A percentile compares a stretch with the other conserved stretches of the same genome.
Conservation (phyloP, 139 green algal genomes). For the Haematococcus sp. region DNA sequence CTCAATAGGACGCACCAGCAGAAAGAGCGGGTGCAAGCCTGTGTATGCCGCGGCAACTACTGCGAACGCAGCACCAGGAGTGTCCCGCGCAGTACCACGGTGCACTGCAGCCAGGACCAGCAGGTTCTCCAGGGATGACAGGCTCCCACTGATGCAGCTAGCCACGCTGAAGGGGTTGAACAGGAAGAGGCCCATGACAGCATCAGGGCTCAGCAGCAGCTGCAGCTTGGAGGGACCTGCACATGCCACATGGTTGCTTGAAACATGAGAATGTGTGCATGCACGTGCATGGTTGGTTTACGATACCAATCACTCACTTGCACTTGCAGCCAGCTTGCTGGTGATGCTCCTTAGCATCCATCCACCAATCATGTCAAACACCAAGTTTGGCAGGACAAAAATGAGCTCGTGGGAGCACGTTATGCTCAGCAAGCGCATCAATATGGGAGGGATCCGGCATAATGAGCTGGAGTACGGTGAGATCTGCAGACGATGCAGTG, state of each 20-base stretch:
- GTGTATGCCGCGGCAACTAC: slow-evolving; percentile 38
- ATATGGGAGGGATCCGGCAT: slow-evolving; percentile 39
- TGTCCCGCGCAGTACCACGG: background rate
- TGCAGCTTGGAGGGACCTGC: background rate
- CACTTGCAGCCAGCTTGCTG: background rate
- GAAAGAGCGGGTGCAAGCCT: slow-evolving; percentile 36
- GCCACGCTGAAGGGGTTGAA: slow-evolving; percentile 49
- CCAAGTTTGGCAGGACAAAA: slow-evolving; percentile 40
- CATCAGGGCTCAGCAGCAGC: background rate
- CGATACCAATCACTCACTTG: no score
- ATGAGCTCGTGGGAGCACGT: slow-evolving; percentile 9
- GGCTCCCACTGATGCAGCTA: slow-evolving; percentile 30
- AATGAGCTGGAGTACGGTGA: slow-evolving; percentile 37
- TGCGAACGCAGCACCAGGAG: slow-evolving; percentile 16
- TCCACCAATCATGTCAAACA: slow-evolving; percentile 32
- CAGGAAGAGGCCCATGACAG: slow-evolving; percentile 33
- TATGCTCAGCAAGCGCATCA: slow-evolving; percentile 21
- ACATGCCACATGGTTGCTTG: background rate
- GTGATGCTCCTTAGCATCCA: slow-evolving; percentile 15
- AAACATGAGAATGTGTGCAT: background rate
- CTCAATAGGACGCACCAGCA: slow-evolving; percentile 19
- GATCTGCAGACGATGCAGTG: slow-evolving; percentile 21
- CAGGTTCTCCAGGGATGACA: slow-evolving; percentile 36
- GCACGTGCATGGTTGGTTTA: background rate
- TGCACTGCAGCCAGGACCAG: slow-evolving; percentile 27